Percentiles rank a stretch among this genome's conserved stretches.
phyloP scores from a whole-genome alignment of 768 basidiomycete genomes.

The Sporobolomyces roseus region DNA sequence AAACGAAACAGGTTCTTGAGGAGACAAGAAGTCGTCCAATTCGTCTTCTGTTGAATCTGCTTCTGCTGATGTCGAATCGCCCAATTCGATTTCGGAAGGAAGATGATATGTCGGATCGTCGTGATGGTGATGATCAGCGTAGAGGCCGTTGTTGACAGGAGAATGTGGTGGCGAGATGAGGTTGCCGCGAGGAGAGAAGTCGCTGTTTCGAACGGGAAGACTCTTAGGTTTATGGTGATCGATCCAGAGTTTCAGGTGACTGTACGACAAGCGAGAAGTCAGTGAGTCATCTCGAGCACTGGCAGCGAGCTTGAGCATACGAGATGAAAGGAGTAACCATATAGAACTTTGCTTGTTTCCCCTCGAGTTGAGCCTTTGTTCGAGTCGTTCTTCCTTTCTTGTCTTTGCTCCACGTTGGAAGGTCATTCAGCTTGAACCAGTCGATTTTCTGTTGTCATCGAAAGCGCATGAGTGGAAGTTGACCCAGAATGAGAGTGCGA shows the following conservation, averaged over 20 bases:
- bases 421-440: constrained; percentile 84
- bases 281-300: not conserved
- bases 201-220: constrained; percentile 11
- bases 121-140: constrained; percentile 3
- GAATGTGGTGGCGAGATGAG: not conserved
- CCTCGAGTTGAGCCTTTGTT: constrained; percentile 42
- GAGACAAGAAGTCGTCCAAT: not conserved
- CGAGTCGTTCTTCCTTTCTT: constrained; percentile 52
- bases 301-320: constrained; percentile 43
- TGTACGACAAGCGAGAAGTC: not conserved
- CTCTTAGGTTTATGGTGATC: constrained; percentile 38
- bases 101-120: constrained; percentile 27
- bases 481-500: not conserved
- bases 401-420: constrained; percentile 78
- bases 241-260: constrained; percentile 45
- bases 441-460: constrained; percentile 70
- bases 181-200: not conserved
- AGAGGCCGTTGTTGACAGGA: not conserved
- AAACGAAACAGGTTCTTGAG: not conserved
- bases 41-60: constrained; percentile 27
- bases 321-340: constrained; percentile 87
- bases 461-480: no score
- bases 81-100: constrained; percentile 26
- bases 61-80: constrained; percentile 24
- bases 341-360: constrained; percentile 74